Percentiles rank a stretch among this genome's conserved stretches.
These are phyloP conservation scores for Kuraishia piskuri DNA, from an alignment of 805 yeast species.

Conservation along the genomic window DNA sequence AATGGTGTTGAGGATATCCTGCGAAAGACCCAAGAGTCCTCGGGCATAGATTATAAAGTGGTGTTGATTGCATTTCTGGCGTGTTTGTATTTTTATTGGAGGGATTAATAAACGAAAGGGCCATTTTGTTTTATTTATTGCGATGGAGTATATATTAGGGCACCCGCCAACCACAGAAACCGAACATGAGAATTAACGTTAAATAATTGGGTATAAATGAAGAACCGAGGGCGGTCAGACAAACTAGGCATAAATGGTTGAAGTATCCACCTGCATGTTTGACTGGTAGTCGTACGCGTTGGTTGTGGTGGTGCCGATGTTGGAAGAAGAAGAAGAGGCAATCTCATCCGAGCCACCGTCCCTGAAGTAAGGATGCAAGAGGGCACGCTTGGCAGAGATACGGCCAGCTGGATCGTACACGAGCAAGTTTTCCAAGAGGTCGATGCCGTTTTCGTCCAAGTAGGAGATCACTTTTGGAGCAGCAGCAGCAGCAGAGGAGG, in stretches of 20 bases:
- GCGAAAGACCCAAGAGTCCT: no score
- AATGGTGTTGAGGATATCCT: not conserved
- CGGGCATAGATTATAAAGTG: not conserved
- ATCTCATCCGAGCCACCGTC: conserved; percentile 29
- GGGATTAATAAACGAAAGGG: not conserved
- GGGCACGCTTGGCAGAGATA: conserved; percentile 90
- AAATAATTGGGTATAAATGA: not conserved
- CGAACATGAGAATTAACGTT: not conserved
- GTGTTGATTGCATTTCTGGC: not conserved
- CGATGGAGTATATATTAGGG: not conserved
- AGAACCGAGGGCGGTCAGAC: not conserved
- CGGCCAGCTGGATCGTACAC: conserved; percentile 91
- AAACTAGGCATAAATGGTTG: conserved; percentile 20
- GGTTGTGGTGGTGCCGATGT: not conserved
- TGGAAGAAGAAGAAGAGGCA: not conserved
- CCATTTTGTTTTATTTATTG: no score
- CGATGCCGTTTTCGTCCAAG: conserved; percentile 77
- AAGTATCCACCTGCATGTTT: conserved; percentile 26
- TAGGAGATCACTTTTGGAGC: conserved; percentile 33
- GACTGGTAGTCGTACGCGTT: conserved; percentile 23
- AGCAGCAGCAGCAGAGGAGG: not conserved
- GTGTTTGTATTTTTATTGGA: not conserved
- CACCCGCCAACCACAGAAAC: not conserved
- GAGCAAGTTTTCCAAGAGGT: conserved; percentile 68
- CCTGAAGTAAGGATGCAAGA: conserved; percentile 79